Base-by-base conservation (phyloP, 805 yeast species). In the Starmerella potacharoeniae region DNA sequence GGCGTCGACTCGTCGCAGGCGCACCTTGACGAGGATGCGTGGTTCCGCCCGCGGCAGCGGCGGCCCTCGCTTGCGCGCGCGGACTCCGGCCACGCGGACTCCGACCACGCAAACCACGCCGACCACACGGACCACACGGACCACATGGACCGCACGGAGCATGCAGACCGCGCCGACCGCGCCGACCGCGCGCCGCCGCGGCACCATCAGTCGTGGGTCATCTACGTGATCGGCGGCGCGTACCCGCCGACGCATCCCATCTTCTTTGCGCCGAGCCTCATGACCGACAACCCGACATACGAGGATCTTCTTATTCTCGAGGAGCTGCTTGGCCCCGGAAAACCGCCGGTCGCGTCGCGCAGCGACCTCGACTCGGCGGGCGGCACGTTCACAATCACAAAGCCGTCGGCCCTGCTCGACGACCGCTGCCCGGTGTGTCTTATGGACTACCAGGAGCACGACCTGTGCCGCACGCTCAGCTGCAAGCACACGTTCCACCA, bases 181-280 rank as follows among this genome's bases (percentile, higher is more conserved):
- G 13, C 7, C 33, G 50, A 34, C 6, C 50, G 33, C 1, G 16
- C 34, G 10, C 11, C 22, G 31, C 40, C 31, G 14, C 13, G 41
- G 33, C 40, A 46, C 5, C 52, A 48, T 14, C 58, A 55, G 17
- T 52, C 64, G 33, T 80, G 84, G 85, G 74, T 80, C n/a, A 77
- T 81, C 29, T 78, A 78, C 51, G 82, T 80, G 7, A 73, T 79
- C 69, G 84, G 84, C 0, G 82, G 81, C 42, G 67, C 75, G 13
- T 80, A 77, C 59, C 73, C 77, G 2, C 67, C 66, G 43, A 67
- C 73, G 54, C 81, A 78, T 61, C 81, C 81, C 5, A 63, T 77
- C 8, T 67, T 77, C 37, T 64, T 72, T 1, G 77, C 79, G 1
- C 78, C 78, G 5, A 68, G 78, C 2, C 59, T 77, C 46, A 66